Percentiles rank a stretch among this genome's conserved stretches.
Evolutionary conservation across 441 rosid genomes (phyloP).

Genomic region (Kokia cookei): DNA sequence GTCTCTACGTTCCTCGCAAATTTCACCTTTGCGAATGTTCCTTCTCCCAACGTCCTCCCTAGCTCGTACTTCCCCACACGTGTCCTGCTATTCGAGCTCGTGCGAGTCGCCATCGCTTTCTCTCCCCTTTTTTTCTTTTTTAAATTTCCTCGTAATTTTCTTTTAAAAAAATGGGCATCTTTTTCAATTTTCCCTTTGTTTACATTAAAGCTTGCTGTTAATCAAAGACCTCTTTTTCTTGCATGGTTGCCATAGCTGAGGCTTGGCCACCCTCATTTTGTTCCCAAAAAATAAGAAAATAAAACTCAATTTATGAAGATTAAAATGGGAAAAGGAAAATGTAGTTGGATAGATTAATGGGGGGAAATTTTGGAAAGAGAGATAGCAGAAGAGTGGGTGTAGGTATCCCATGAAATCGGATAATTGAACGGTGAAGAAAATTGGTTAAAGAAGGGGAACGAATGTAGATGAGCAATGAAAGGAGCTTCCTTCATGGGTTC

Average conservation of each 20-base stretch:
- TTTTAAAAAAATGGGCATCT: neutral
- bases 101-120: conserved; percentile 43
- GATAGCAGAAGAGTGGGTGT: neutral
- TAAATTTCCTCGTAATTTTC: neutral
- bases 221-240: conserved; percentile 83
- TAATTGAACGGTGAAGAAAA: conserved; percentile 8
- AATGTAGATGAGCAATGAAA: neutral
- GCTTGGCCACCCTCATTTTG: conserved; percentile 65
- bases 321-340: neutral
- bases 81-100: conserved; percentile 36
- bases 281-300: neutral
- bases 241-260: conserved; percentile 97
- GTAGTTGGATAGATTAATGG: neutral
- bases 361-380: neutral
- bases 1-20: conserved; percentile 70
- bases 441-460: neutral
- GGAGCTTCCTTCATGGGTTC: neutral
- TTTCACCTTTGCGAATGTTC: conserved; percentile 95
- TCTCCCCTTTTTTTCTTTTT: neutral
- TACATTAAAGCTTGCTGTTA: neutral
- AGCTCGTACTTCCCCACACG: conserved; percentile 93
- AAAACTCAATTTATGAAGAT: neutral
- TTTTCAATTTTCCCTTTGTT: neutral
- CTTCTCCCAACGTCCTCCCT: conserved; percentile 92
- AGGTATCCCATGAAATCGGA: conserved; percentile 16